Evolutionary conservation across 192 early-diverging fungal species (phyloP).

Genomic region (Linnemannia exigua): DNA sequence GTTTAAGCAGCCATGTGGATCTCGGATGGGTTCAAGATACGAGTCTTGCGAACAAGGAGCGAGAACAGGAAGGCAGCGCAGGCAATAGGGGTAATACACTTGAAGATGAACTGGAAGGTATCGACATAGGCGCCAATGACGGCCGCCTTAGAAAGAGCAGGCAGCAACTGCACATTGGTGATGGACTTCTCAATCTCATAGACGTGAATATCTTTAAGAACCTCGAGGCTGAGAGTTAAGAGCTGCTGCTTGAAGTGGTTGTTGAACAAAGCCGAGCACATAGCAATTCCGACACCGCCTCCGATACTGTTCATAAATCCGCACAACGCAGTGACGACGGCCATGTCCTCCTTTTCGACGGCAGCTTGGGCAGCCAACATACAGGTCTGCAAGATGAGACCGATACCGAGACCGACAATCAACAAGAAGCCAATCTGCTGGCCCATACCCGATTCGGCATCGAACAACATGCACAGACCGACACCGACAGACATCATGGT

Average conservation of each 20-base stretch:
- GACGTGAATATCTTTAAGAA: not conserved
- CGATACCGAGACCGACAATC: slow-evolving; percentile 80
- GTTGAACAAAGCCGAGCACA: slow-evolving; percentile 73
- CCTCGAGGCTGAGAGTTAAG: slow-evolving; percentile 2
- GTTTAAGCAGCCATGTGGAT: slow-evolving; percentile 42
- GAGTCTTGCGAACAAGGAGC: slow-evolving; percentile 54
- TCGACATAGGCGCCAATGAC: slow-evolving; percentile 65
- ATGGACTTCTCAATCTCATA: slow-evolving; percentile 32
- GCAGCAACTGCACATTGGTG: slow-evolving; percentile 40
- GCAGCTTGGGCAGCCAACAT: slow-evolving; percentile 81
- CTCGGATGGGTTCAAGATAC: slow-evolving; percentile 27
- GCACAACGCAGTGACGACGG: slow-evolving; percentile 76
- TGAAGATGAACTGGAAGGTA: slow-evolving; percentile 67
- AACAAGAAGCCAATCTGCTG: slow-evolving; percentile 74
- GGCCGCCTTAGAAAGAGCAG: slow-evolving; percentile 34
- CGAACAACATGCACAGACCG: slow-evolving; percentile 74
- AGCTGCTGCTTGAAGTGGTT: slow-evolving; percentile 57
- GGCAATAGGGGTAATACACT: slow-evolving; percentile 64
- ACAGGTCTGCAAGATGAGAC: slow-evolving; percentile 78
- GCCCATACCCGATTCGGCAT: slow-evolving; percentile 60
- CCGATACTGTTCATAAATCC: slow-evolving; percentile 68
- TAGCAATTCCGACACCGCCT: slow-evolving; percentile 71
- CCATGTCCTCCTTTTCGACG: slow-evolving; percentile 73
- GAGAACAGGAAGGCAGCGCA: slow-evolving; percentile 62
- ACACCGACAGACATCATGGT: slow-evolving; percentile 72